Evolutionary conservation across 257 asterid genomes (phyloP), one percentile per base, ranked within the genome.

Genomic region (Jacaranda mimosifolia): DNA sequence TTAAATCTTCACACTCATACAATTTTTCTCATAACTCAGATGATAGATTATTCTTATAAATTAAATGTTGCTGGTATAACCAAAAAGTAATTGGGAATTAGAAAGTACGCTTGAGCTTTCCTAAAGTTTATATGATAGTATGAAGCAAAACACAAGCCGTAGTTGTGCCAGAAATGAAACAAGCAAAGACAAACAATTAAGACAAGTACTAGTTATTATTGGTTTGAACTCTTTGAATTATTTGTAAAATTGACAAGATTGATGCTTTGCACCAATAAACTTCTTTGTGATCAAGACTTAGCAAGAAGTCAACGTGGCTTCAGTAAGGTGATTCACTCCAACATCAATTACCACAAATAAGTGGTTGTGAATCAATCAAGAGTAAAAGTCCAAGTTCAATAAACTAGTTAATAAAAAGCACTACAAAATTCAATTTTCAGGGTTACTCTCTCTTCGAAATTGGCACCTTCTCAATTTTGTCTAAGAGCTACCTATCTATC

Each of bases 1-100:
- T 40, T 45, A 52, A 51, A n/a, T 35, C 57, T 51, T 45, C 70
- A 53, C 51, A 36, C 38, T 42, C 68, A 21, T 46, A 66, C 17
- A 60, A 26, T 17, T 59, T 66, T 66, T 45, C n/a, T 77, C 57
- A 53, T 17, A 62, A 55, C 21, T 75, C 57, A 13, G 64, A 75
- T 75, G 46, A 49, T 39, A 58, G 45, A 43, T 67, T 68, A 72
- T 51, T 72, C 69, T 63, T 53, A 15, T 38, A 35, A 26, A 56
- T 38, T 60, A 56, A 72, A 57, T 35, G 13, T 46, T 17, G 38
- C 10, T 17, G 52, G 32, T 40, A 8, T 42, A 13, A 51, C 63
- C 63, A 70, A 51, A n/a, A 49, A 21, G 63, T 43, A 75, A 58
- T 63, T 64, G 40, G 32, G 58, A 21, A 79, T 7, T 40, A 55